These are phyloP conservation scores for Solanum bulbocastanum DNA, from an alignment of 257 asterid genomes.

Conservation along the genomic window DNA sequence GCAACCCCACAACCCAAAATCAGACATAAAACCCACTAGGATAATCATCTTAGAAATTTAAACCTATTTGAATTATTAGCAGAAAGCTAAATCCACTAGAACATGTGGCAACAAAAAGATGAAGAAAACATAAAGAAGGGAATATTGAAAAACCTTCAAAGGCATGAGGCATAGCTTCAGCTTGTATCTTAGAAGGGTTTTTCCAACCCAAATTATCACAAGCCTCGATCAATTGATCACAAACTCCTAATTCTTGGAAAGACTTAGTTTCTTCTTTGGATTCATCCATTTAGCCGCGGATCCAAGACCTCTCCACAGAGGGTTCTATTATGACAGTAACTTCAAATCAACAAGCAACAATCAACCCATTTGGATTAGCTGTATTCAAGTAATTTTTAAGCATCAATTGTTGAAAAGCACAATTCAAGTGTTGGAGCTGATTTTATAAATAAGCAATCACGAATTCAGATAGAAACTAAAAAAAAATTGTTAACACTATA, in stretches of 20 bases:
- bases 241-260: slow-evolving; percentile 77
- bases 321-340: background rate
- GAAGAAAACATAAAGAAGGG: background rate
- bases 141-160: slow-evolving; percentile 24
- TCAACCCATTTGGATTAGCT: background rate
- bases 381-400: background rate
- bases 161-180: slow-evolving; percentile 66
- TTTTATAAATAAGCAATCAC: background rate
- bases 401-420: background rate
- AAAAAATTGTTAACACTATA: background rate
- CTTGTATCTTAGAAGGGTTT: slow-evolving; percentile 58
- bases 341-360: background rate
- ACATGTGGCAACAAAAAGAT: background rate
- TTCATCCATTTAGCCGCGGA: slow-evolving; percentile 9
- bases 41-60: background rate
- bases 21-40: background rate
- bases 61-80: background rate
- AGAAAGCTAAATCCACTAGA: background rate
- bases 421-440: background rate
- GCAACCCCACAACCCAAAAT: background rate
- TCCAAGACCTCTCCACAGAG: background rate
- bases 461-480: background rate
- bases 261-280: slow-evolving; percentile 20
- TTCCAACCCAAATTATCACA: slow-evolving; percentile 77
- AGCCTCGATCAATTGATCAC: slow-evolving; percentile 52